Evolutionary conservation across 2,329 filamentous ascomycete genomes (phyloP), one percentile per base, ranked within the genome.

Genomic region (Epichloe bromicola): DNA sequence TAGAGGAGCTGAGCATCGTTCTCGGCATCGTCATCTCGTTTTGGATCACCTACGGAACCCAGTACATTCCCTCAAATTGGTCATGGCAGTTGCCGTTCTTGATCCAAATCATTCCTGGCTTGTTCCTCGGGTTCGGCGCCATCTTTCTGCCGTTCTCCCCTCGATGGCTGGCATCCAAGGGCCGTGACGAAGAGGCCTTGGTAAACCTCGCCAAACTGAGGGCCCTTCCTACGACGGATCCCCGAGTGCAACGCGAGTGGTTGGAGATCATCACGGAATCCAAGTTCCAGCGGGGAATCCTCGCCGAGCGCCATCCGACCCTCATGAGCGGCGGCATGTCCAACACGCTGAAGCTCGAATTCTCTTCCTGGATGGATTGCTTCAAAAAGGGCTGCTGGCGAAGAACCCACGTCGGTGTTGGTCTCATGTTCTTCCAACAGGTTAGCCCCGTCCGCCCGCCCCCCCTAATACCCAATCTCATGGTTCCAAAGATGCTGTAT

Each of bases 341-440:
- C 4, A 64, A 65, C 17, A 64, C 64, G 5, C 54, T 76, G 14
- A 68, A 70, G 46, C 65, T 75, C 3, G 75, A 78, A 53, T 26
- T 78, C 6, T 69, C 67, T 0, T 66, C 67, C 1, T 79, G 73
- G 67, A 56, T 63, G 1, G 76, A 78, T 57, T 74, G 72, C 52
- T 75, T 78, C 58, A 70, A 61, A 64, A 64, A 63, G 15, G 72
- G 73, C 3, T 74, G 71, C 58, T 73, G 72, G 66, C 67, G 72
- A 42, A 65, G 66, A 12, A 67, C 65, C 1, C 55, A 61, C 45
- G 66, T 80, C 17, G 78, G 75, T 20, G 62, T 73, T 6, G 67
- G 70, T 1, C 58, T 81, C 14, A 74, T 76, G 68, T 80, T 80
- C 58, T 81, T 80, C 59, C 76, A 80, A 51, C 75, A 78, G 54